Evolutionary conservation across 2,329 filamentous ascomycete species (phyloP).

Genomic region (Fusarium udum): DNA sequence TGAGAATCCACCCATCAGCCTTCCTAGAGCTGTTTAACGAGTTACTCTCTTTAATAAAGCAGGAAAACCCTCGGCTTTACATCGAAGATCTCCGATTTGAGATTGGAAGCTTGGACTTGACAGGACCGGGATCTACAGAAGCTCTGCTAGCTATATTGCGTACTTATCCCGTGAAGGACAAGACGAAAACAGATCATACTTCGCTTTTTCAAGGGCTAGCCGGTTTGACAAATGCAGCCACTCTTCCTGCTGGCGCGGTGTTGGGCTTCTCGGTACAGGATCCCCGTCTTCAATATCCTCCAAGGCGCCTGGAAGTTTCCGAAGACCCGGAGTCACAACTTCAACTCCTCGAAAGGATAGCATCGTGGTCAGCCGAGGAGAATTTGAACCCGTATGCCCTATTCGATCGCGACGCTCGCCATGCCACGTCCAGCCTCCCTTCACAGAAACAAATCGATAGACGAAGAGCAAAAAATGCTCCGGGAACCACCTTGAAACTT

Average conservation of each 20-base stretch:
- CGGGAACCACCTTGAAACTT: slow-evolving; percentile 69
- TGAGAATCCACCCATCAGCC: slow-evolving; percentile 85
- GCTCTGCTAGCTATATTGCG: slow-evolving; percentile 75
- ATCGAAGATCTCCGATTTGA: slow-evolving; percentile 77
- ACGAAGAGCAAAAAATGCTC: slow-evolving; percentile 70
- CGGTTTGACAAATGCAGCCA: slow-evolving; percentile 72
- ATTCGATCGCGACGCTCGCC: slow-evolving; percentile 74
- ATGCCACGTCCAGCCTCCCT: slow-evolving; percentile 71
- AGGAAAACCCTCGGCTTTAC: slow-evolving; percentile 68
- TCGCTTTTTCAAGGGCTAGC: slow-evolving; percentile 61
- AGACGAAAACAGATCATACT: slow-evolving; percentile 52
- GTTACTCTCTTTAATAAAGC: slow-evolving; percentile 65
- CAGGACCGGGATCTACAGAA: slow-evolving; percentile 80
- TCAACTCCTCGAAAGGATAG: slow-evolving; percentile 67
- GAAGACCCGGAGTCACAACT: slow-evolving; percentile 50
- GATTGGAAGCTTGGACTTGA: slow-evolving; percentile 67
- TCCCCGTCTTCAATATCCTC: slow-evolving; percentile 82
- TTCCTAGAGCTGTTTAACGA: slow-evolving; percentile 76
- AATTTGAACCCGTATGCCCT: slow-evolving; percentile 60
- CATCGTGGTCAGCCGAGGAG: slow-evolving; percentile 73
- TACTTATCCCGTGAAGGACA: slow-evolving; percentile 52
- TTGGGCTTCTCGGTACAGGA: slow-evolving; percentile 80
- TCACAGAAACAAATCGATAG: slow-evolving; percentile 85
- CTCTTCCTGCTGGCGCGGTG: slow-evolving; percentile 74
- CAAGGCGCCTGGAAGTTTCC: slow-evolving; percentile 61